These are phyloP conservation scores for Aspergillus sp. DNA, from an alignment of 2,329 filamentous ascomycete species.

Conservation along the genomic window DNA sequence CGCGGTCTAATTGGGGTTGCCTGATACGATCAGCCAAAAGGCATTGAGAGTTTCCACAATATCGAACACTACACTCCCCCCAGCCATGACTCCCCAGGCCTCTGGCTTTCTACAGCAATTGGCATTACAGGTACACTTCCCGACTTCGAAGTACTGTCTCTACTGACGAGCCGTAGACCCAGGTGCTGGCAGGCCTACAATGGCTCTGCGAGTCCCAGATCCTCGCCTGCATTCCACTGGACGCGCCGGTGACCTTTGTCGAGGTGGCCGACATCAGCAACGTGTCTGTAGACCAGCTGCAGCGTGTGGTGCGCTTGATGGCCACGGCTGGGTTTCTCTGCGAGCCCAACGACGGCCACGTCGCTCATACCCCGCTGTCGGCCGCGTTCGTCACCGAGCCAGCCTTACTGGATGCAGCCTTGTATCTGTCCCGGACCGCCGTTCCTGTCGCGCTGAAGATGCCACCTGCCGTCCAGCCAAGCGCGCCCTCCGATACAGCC, in stretches of 20 bases:
- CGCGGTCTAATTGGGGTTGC: too few relatives aligned
- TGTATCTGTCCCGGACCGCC: conserved; percentile 31
- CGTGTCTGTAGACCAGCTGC: conserved; percentile 31
- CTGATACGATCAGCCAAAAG: too few relatives aligned
- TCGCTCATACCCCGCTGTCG: conserved; percentile 34
- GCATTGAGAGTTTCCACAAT: too few relatives aligned
- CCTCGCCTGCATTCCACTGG: conserved; percentile 36
- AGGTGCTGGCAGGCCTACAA: conserved; percentile 32
- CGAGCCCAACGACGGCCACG: conserved; percentile 21
- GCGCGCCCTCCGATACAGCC: conserved; percentile 14
- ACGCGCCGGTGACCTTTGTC: conserved; percentile 23
- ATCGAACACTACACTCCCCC: too few relatives aligned
- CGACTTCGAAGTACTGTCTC: background rate
- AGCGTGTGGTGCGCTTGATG: conserved; percentile 27
- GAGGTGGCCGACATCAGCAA: conserved; percentile 36
- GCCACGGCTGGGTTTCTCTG: conserved; percentile 28
- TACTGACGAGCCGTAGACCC: conserved; percentile 7
- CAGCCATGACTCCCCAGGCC: too few relatives aligned
- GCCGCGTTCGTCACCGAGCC: conserved; percentile 27
- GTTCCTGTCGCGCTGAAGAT: conserved; percentile 30
- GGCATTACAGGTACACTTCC: background rate
- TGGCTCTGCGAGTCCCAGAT: conserved; percentile 40
- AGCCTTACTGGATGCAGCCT: conserved; percentile 27
- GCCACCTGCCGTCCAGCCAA: conserved; percentile 19
- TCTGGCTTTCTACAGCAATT: background rate